Conservation (phyloP, 2,329 filamentous ascomycete species). For the Laburnicola sp. region DNA sequence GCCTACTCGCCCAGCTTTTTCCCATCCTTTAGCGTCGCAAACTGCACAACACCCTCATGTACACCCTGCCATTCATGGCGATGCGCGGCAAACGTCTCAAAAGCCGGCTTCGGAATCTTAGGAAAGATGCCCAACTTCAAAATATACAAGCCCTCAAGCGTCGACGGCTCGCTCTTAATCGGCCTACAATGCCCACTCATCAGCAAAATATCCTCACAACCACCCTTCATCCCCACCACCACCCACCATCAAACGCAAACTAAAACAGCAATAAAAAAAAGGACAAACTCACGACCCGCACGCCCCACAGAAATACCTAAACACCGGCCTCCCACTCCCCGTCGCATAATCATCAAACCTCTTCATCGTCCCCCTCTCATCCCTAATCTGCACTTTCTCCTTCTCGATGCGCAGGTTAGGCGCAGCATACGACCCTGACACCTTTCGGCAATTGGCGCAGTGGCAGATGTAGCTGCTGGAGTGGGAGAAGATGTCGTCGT, state of each 20-base stretch:
- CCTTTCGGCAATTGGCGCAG: conserved; percentile 57
- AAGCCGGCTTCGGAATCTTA: conserved; percentile 52
- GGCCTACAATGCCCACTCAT: conserved; percentile 41
- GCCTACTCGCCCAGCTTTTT: conserved; percentile 42
- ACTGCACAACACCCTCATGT: conserved; percentile 44
- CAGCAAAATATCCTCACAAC: too few species aligned
- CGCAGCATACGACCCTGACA: conserved; percentile 50
- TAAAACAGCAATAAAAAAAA: too few species aligned
- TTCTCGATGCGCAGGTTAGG: conserved; percentile 49
- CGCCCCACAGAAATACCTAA: conserved; percentile 54
- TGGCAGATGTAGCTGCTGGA: conserved; percentile 46
- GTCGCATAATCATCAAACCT: conserved; percentile 51
- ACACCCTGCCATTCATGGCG: conserved; percentile 50
- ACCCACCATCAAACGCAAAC: too few species aligned
- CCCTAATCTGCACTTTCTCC: conserved; percentile 52
- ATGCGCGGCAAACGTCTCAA: conserved; percentile 50
- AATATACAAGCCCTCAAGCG: conserved; percentile 49
- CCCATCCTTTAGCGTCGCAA: conserved; percentile 46
- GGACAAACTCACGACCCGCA: conserved; percentile 39
- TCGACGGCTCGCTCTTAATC: conserved; percentile 50
- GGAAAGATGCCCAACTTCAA: conserved; percentile 58
- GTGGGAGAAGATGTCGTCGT: conserved; percentile 53
- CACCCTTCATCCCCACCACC: too few species aligned
- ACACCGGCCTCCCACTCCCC: conserved; percentile 51
- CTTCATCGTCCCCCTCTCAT: conserved; percentile 51